Percentiles rank a stretch among this genome's conserved stretches.
These are phyloP conservation scores for Scedosporium dehoogii DNA, from an alignment of 2,329 filamentous ascomycete genomes.

Conservation along the genomic window DNA sequence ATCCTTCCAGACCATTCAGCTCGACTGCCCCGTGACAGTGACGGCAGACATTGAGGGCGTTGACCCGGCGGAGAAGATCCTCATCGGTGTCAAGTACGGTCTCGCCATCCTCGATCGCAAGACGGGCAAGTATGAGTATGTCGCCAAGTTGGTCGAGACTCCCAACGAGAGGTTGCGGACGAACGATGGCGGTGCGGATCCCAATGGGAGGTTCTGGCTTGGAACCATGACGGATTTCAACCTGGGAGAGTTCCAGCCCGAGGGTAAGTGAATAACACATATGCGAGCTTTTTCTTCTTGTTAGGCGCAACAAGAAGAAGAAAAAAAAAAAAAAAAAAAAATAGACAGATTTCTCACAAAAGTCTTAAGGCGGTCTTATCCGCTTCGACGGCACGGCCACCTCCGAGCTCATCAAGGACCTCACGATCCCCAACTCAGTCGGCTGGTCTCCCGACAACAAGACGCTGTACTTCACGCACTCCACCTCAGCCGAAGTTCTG, in stretches of 20 bases:
- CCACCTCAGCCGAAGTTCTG: conserved; percentile 58
- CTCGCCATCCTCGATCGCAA: conserved; percentile 65
- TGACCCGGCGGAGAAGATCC: conserved; percentile 53
- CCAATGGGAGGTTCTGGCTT: conserved; percentile 72
- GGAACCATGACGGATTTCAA: conserved; percentile 74
- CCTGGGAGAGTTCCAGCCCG: conserved; percentile 45
- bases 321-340: background rate
- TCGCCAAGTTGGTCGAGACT: conserved; percentile 35
- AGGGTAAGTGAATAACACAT: conserved; percentile 34
- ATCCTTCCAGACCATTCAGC: conserved; percentile 51
- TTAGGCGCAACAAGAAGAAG: background rate
- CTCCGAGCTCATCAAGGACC: conserved; percentile 47
- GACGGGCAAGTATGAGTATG: conserved; percentile 42
- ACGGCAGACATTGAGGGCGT: conserved; percentile 70
- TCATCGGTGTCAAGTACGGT: conserved; percentile 73
- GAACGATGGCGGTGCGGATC: conserved; percentile 79
- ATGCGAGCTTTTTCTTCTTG: conserved; percentile 6
- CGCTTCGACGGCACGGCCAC: conserved; percentile 55
- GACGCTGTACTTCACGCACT: conserved; percentile 78
- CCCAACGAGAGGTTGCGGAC: conserved; percentile 48
- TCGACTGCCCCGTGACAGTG: conserved; percentile 48
- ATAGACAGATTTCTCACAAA: conserved; percentile 3
- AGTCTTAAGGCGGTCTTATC: conserved; percentile 55
- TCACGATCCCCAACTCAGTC: conserved; percentile 78
- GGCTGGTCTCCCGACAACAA: conserved; percentile 66